Base-by-base conservation (phyloP, 2,329 filamentous ascomycete genomes). In the Sodiomyces alkalinus region DNA sequence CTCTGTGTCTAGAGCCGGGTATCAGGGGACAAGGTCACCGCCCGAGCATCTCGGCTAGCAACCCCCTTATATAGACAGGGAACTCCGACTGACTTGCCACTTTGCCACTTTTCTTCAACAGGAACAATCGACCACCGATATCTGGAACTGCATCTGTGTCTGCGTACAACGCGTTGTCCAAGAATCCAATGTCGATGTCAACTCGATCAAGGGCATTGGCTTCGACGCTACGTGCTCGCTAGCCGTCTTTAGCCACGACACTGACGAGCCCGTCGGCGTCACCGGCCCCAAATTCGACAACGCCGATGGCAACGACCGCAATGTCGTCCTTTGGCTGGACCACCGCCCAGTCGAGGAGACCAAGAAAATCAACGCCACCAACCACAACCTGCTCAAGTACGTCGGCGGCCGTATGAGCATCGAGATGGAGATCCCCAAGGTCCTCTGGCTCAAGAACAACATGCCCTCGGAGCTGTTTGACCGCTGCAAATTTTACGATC, bases 191-290 rank as follows among this genome's bases (percentile, higher is more conserved):
- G 75, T 92, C 40, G 74, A 87, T 43, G 68, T 76, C 4, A 60
- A 59, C 37, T 74, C 70, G 19, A 78, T 98, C 43, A 79, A 79
- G 41, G 90, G 90, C 33, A 83, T 98, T 45, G 90, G 90, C 29
- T 96, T 98, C 53, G 90, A 98, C 52, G 90, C 90, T 14, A 98
- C 90, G n/a, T 98, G 90, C 63, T 98, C 90, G 12, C 71, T 98
- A 17, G 72, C 86, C 18, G 86, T 96, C 41, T 93, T 98, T 56
- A 68, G 76, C 31, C 64, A 80, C 46, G 83, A 93, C 42, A 92
- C 82, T 4, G 80, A 93, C 51, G 80, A 92, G 54, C 90, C 90
- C 3, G 65, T 94, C 26, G 68, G 79, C n/a, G 82, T 98, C 14
- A 93, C 86, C 2, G 82, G 81, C 0, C 86, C 85, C 3, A 72